Evolutionary conservation across 225 moss, liverwort and hornwort species (phyloP).

Genomic region (Pseudoscleropodium purum): DNA sequence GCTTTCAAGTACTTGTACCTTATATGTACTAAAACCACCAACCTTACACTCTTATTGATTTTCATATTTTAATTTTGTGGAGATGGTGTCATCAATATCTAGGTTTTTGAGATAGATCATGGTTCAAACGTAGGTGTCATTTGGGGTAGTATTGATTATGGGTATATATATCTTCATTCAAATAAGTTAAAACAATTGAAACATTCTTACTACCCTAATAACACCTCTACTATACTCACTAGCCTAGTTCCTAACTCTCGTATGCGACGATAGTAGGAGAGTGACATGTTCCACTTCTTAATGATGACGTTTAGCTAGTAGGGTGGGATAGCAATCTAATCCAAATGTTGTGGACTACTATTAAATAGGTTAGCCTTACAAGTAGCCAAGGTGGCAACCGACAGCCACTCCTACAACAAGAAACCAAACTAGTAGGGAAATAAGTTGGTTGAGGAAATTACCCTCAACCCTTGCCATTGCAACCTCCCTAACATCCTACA

Average conservation of each 20-base stretch:
- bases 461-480: no score
- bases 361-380: no score
- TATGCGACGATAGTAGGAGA: neutral
- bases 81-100: neutral
- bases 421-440: fast-evolving
- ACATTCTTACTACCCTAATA: neutral
- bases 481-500: no score
- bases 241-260: fast-evolving
- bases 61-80: neutral
- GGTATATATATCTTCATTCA: neutral
- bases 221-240: neutral
- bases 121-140: neutral
- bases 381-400: no score
- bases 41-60: fast-evolving
- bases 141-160: neutral
- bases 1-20: no score
- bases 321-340: no score
- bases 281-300: fast-evolving
- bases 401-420: no score
- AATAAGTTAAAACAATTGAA: neutral
- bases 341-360: no score
- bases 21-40: neutral
- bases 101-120: neutral
- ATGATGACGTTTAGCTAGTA: no score
- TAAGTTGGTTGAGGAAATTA: neutral